Evolutionary conservation across 805 yeast genomes (phyloP).

Genomic region (Candida andamanensis): DNA sequence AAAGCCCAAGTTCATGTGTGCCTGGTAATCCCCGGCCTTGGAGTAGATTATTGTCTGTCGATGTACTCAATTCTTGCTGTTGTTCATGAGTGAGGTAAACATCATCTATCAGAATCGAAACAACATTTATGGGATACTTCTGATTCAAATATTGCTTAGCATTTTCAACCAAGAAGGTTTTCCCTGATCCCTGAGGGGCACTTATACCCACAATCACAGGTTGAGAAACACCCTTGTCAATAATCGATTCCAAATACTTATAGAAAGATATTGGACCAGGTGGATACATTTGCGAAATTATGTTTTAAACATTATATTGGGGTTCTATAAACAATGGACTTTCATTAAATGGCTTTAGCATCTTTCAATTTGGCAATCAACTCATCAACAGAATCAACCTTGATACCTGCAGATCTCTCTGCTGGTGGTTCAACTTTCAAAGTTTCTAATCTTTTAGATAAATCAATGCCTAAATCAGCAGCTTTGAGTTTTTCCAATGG

Average conservation of each 20-base stretch:
- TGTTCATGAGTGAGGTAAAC: constrained; percentile 65
- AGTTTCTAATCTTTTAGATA: constrained; percentile 59
- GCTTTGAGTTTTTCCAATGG: constrained; percentile 65
- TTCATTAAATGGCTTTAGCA: constrained; percentile 53
- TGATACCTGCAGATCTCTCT: constrained; percentile 73
- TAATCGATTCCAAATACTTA: constrained; percentile 5
- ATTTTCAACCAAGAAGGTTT: constrained; percentile 48
- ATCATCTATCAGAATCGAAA: constrained; percentile 77
- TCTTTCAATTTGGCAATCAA: constrained; percentile 74
- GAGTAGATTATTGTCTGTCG: constrained; percentile 48
- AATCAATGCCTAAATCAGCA: constrained; percentile 66
- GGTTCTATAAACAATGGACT: constrained; percentile 1
- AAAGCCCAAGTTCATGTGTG: constrained; percentile 69
- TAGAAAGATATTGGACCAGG: constrained; percentile 6
- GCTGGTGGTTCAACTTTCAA: constrained; percentile 83
- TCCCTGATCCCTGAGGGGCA: constrained; percentile 82
- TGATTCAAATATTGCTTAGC: constrained; percentile 4
- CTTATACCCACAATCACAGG: constrained; percentile 54
- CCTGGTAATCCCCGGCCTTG: constrained; percentile 91
- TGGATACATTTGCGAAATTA: constrained; percentile 1
- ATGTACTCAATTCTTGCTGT: constrained; percentile 44
- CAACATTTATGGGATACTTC: constrained; percentile 28
- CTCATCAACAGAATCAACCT: constrained; percentile 78
- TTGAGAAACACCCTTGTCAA: not conserved
- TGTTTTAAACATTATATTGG: not conserved